phyloP scores from a whole-genome alignment of 345 rosid genomes.

The Gynandropsis gynandra region DNA sequence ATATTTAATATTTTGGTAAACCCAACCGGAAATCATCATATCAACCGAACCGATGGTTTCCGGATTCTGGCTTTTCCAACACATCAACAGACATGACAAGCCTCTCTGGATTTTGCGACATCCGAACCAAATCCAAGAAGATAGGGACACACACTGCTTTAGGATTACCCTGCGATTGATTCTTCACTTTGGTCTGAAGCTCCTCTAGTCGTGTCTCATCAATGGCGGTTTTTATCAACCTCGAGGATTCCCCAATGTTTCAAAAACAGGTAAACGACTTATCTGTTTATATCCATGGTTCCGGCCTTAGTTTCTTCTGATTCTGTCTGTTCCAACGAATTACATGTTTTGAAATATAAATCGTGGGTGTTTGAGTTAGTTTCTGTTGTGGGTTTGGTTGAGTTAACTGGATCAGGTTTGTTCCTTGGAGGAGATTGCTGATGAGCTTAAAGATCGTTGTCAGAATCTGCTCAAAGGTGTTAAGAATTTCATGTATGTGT shows the following conservation, averaged over 20 bases:
- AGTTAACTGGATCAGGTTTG: slow-evolving; percentile 32
- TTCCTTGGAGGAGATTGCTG: slow-evolving; percentile 50
- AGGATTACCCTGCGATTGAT: slow-evolving; percentile 2
- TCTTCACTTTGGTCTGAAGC: slow-evolving; percentile 9
- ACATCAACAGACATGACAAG: slow-evolving; percentile 16
- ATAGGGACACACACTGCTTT: slow-evolving; percentile 1
- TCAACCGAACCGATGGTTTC: too few species aligned
- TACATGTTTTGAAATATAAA: background rate
- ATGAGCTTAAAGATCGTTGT: slow-evolving; percentile 69
- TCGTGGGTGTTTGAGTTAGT: background rate
- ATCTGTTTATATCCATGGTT: background rate
- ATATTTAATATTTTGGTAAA: too few species aligned
- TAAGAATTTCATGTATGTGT: slow-evolving; percentile 52
- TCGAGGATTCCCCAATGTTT: slow-evolving; percentile 76
- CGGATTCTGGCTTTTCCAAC: slow-evolving; percentile 1
- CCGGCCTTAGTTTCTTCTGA: background rate
- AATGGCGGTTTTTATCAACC: slow-evolving; percentile 54
- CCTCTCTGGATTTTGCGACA: slow-evolving; percentile 17
- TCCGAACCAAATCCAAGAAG: slow-evolving; percentile 17
- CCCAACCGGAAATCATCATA: too few species aligned
- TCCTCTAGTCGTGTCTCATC: slow-evolving; percentile 6
- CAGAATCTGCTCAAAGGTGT: slow-evolving; percentile 62
- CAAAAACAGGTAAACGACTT: slow-evolving; percentile 44
- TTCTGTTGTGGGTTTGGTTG: background rate
- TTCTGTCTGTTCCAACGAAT: background rate